Percentiles rank a stretch among this genome's conserved stretches.
These are phyloP conservation scores for Teratosphaeria gauchensis DNA, from an alignment of 2,329 filamentous ascomycete genomes.

Conservation along the genomic window DNA sequence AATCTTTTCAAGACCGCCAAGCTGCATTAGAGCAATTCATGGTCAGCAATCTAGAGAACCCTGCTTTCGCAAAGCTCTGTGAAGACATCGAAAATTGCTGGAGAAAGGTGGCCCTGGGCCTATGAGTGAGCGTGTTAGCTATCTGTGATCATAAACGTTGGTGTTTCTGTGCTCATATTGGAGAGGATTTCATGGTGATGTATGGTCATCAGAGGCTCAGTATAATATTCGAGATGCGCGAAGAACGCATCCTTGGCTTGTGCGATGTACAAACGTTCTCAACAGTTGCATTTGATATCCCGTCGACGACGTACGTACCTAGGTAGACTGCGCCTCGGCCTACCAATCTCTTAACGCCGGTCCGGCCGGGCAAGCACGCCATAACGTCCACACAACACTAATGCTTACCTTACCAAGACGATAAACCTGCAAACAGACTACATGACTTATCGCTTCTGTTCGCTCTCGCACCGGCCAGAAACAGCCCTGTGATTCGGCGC, in stretches of 20 bases:
- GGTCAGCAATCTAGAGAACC: conserved; percentile 39
- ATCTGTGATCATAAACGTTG: background rate
- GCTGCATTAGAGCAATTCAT: conserved; percentile 41
- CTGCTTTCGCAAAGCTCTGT: conserved; percentile 42
- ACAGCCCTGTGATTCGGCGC: background rate
- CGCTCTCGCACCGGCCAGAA: too few relatives aligned
- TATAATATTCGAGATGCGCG: background rate
- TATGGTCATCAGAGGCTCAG: too few relatives aligned
- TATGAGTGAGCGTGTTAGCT: conserved; percentile 10
- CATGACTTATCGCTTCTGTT: too few relatives aligned
- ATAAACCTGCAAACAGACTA: too few relatives aligned
- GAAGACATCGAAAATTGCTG: conserved; percentile 42
- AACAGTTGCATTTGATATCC: too few relatives aligned
- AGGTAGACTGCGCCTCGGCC: background rate
- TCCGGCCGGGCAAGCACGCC: background rate
- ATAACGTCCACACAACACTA: background rate
- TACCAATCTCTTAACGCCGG: background rate
- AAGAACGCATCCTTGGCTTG: too few relatives aligned
- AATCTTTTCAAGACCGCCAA: conserved; percentile 32
- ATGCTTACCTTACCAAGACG: background rate
- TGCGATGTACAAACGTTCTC: too few relatives aligned
- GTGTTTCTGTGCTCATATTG: background rate
- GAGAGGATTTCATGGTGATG: background rate
- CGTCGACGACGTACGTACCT: too few relatives aligned
- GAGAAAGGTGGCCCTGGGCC: conserved; percentile 38